phyloP scores from a whole-genome alignment of 257 asterid genomes.

The Ajuga chamaepitys region DNA sequence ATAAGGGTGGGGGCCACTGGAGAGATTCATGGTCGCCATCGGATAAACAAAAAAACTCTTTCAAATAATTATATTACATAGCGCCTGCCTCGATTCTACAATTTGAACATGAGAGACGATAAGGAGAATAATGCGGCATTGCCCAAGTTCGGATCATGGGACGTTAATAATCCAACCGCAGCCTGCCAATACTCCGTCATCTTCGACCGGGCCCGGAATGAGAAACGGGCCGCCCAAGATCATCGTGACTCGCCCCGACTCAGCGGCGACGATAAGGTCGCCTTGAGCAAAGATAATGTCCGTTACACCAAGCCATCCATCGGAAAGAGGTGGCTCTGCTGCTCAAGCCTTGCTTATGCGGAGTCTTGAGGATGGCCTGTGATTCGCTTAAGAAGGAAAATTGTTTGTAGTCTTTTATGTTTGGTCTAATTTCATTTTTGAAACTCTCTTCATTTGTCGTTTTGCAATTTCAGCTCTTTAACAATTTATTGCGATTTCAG shows the following conservation, averaged over 20 bases:
- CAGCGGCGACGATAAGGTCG: slow-evolving; percentile 7
- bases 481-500: no score
- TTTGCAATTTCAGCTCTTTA: no score
- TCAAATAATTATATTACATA: background rate
- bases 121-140: slow-evolving; percentile 21
- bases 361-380: slow-evolving; percentile 14
- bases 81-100: background rate
- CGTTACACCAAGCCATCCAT: slow-evolving; percentile 6
- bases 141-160: slow-evolving; percentile 56
- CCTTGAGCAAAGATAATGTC: slow-evolving; percentile 7
- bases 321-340: slow-evolving; percentile 38
- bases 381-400: no score
- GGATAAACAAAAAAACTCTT: background rate
- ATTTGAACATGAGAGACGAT: slow-evolving; percentile 24
- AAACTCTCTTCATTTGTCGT: no score
- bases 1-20: background rate
- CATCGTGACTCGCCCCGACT: slow-evolving; percentile 19
- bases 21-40: no score
- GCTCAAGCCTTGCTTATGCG: slow-evolving; percentile 23
- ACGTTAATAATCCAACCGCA: slow-evolving; percentile 36
- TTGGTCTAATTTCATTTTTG: no score
- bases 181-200: slow-evolving; percentile 38
- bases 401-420: no score
- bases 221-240: slow-evolving; percentile 21
- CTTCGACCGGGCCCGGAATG: slow-evolving; percentile 36